Evolutionary conservation across 1,139 yeast species (phyloP).

Genomic region (Pichia kudriavzevii): DNA sequence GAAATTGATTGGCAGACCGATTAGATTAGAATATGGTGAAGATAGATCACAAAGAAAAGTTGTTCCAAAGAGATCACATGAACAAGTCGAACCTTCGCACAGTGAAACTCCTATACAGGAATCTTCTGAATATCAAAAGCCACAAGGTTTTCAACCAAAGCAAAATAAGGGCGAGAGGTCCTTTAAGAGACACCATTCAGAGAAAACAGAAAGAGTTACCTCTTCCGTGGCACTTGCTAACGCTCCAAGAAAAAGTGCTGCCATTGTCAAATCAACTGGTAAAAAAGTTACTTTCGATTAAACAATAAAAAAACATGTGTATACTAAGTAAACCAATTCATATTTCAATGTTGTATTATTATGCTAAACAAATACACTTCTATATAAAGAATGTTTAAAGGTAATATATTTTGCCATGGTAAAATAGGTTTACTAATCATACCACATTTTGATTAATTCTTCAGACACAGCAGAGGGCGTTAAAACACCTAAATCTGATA

Average conservation of each 20-base stretch:
- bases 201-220: slow-evolving; percentile 40
- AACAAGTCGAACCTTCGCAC: slow-evolving; percentile 2
- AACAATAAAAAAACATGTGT: too few relatives aligned
- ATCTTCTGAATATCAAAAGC: too few relatives aligned
- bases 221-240: slow-evolving; percentile 84
- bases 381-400: too few relatives aligned
- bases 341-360: too few relatives aligned
- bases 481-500: slow-evolving; percentile 92
- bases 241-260: slow-evolving; percentile 87
- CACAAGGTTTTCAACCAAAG: slow-evolving; percentile 22
- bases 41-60: slow-evolving; percentile 75
- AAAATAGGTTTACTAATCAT: slow-evolving; percentile 45
- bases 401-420: too few relatives aligned
- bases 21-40: slow-evolving; percentile 90
- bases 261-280: slow-evolving; percentile 86
- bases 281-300: slow-evolving; percentile 61
- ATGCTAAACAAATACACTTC: slow-evolving; percentile 1
- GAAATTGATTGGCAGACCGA: slow-evolving; percentile 61
- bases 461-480: slow-evolving; percentile 98
- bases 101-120: too few relatives aligned
- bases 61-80: slow-evolving; percentile 15
- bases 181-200: slow-evolving; percentile 10
- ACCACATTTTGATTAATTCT: slow-evolving; percentile 97
- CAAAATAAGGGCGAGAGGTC: slow-evolving; percentile 18
- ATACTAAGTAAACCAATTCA: too few relatives aligned